These are phyloP conservation scores for Discostella pseudostelligera DNA, from an alignment of 108 stramenopile species.

Conservation along the genomic window DNA sequence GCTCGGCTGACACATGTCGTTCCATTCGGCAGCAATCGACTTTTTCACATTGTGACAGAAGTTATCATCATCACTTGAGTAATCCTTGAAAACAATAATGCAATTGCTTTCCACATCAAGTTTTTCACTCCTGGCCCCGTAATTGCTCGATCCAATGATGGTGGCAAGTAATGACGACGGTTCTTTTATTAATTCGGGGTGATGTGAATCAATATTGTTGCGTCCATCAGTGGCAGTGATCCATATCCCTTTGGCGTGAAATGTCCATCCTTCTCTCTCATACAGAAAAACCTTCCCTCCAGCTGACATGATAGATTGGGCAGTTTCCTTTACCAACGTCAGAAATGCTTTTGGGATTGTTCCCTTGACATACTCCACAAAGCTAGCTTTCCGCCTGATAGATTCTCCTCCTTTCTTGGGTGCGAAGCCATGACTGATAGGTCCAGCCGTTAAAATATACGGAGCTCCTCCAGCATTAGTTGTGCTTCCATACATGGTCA, in stretches of 20 bases:
- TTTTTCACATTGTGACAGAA: slow-evolving; percentile 5
- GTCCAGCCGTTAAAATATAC: slow-evolving; percentile 72
- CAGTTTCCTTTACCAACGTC: slow-evolving; percentile 47
- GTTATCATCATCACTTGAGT: neutral
- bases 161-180: slow-evolving; percentile 46
- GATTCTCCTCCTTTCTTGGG: slow-evolving; percentile 51
- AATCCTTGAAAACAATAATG: slow-evolving; percentile 57
- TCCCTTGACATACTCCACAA: slow-evolving; percentile 63
- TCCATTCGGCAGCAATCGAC: slow-evolving; percentile 40
- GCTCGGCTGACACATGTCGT: slow-evolving; percentile 34
- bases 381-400: slow-evolving; percentile 9
- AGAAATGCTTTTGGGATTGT: slow-evolving; percentile 80
- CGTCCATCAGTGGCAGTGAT: slow-evolving; percentile 23
- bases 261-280: slow-evolving; percentile 76
- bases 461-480: slow-evolving; percentile 15
- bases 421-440: slow-evolving; percentile 73
- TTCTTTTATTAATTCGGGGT: slow-evolving; percentile 21
- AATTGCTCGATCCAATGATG: slow-evolving; percentile 80
- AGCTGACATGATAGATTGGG: slow-evolving; percentile 22
- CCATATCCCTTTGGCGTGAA: slow-evolving; percentile 89
- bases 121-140: slow-evolving; percentile 65
- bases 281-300: slow-evolving; percentile 59
- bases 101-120: slow-evolving; percentile 84
- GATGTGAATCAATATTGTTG: neutral
- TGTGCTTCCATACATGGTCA: slow-evolving; percentile 35